Conservation (phyloP, 2,329 filamentous ascomycete genomes). For the Mollisia scopiformis region DNA sequence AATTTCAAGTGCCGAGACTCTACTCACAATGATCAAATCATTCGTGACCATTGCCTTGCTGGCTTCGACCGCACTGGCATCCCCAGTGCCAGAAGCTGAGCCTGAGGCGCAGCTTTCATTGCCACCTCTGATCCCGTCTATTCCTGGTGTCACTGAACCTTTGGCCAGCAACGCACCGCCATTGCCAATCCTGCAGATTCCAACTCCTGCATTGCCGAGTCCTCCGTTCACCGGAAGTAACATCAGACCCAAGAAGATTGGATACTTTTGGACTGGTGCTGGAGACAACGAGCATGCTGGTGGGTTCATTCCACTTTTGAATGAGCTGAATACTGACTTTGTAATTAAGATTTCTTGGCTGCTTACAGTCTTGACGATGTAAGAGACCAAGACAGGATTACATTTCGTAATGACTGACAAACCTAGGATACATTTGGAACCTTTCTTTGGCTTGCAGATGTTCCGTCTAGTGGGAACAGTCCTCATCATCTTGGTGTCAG, state of each 20-base stretch:
- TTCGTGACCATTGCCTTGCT: slow-evolving; percentile 4
- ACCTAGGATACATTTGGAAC: slow-evolving; percentile 58
- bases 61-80: slow-evolving; percentile 4
- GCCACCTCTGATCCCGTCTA: slow-evolving; percentile 59
- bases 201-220: slow-evolving; percentile 59
- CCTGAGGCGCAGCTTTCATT: slow-evolving; percentile 41
- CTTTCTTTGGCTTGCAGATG: slow-evolving; percentile 59
- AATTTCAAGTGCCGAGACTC: no score
- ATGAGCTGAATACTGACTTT: neutral
- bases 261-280: slow-evolving; percentile 65
- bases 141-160: slow-evolving; percentile 61
- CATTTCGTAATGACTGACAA: neutral
- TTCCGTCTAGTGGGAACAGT: slow-evolving; percentile 60
- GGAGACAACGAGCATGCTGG: slow-evolving; percentile 61
- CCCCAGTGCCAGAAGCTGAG: slow-evolving; percentile 16
- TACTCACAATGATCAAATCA: slow-evolving; percentile 1
- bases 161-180: slow-evolving; percentile 53
- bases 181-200: slow-evolving; percentile 60
- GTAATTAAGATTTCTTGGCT: slow-evolving; percentile 52
- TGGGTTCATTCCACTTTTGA: slow-evolving; percentile 5
- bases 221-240: slow-evolving; percentile 54
- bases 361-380: slow-evolving; percentile 60
- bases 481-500: slow-evolving; percentile 61
- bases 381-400: neutral
- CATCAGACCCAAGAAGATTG: slow-evolving; percentile 67